Evolutionary conservation across 352 stramenopile genomes (phyloP).

Genomic region (Pythium rhizo-oryzae): DNA sequence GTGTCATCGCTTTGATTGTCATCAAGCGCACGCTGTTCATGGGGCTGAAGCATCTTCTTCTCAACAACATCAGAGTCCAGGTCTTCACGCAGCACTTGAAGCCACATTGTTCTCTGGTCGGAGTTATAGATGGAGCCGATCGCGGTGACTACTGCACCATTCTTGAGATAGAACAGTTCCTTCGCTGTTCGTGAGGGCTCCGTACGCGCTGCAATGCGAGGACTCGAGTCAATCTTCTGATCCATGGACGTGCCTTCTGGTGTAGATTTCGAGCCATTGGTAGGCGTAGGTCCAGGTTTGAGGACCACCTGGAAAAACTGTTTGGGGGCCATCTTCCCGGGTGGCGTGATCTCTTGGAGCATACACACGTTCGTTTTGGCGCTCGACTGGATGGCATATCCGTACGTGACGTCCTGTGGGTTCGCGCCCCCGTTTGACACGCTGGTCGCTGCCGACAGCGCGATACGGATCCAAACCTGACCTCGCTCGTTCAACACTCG

Average conservation of each 20-base stretch:
- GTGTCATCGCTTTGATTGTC: slow-evolving; percentile 26
- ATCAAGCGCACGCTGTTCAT: slow-evolving; percentile 25
- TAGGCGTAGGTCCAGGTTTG: not conserved
- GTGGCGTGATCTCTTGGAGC: slow-evolving; percentile 65
- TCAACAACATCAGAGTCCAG: slow-evolving; percentile 48
- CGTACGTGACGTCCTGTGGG: slow-evolving; percentile 50
- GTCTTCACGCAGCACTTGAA: slow-evolving; percentile 60
- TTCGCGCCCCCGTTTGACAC: slow-evolving; percentile 19
- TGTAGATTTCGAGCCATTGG: not conserved
- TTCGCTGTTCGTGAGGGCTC: slow-evolving; percentile 46
- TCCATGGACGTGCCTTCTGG: not conserved
- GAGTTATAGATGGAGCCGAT: slow-evolving; percentile 59
- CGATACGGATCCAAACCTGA: slow-evolving; percentile 70
- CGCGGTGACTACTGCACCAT: slow-evolving; percentile 49
- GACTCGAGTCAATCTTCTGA: not conserved
- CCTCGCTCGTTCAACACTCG: slow-evolving; percentile 59
- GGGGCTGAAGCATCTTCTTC: slow-evolving; percentile 33
- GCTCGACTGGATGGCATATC: slow-evolving; percentile 77
- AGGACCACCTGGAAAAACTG: slow-evolving; percentile 58
- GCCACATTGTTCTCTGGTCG: slow-evolving; percentile 55
- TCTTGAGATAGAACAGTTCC: slow-evolving; percentile 56
- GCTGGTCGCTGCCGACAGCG: slow-evolving; percentile 26
- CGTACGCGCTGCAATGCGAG: slow-evolving; percentile 33
- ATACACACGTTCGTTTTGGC: slow-evolving; percentile 79
- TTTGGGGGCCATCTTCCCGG: slow-evolving; percentile 60